phyloP scores from a whole-genome alignment of 345 rosid genomes.

The Camelina sativa region DNA sequence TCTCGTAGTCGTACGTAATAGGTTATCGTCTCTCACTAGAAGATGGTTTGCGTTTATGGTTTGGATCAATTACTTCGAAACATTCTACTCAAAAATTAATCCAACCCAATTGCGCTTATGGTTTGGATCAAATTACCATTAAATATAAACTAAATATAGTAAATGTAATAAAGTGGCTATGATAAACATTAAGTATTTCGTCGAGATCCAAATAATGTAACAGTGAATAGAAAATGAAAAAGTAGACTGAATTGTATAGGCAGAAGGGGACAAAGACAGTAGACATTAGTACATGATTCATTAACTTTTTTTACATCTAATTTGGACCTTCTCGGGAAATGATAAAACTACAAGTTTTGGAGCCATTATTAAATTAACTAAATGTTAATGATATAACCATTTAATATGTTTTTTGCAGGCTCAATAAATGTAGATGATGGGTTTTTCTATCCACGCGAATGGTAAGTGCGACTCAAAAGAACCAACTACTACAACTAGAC shows the following conservation, averaged over 20 bases:
- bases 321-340: conserved; percentile 20
- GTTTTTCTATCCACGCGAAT: conserved; percentile 19
- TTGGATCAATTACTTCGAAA: too few species aligned
- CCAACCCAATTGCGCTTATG: too few species aligned
- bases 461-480: conserved; percentile 12
- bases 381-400: conserved; percentile 8
- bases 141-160: too few species aligned
- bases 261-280: conserved; percentile 38
- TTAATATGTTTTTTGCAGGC: conserved; percentile 34
- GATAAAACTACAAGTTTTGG: conserved; percentile 6
- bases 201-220: conserved; percentile 19
- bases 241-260: conserved; percentile 19
- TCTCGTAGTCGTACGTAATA: too few species aligned
- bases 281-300: conserved; percentile 6
- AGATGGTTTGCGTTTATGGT: too few species aligned
- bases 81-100: too few species aligned
- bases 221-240: conserved; percentile 12
- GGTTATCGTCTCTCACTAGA: too few species aligned
- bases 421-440: conserved; percentile 38
- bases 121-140: too few species aligned
- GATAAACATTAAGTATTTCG: neutral
- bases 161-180: too few species aligned
- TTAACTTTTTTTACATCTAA: conserved; percentile 4
- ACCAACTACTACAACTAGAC: conserved; percentile 5
- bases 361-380: neutral